These are phyloP conservation scores for Monilinia fructicola DNA, from an alignment of 2,329 filamentous ascomycete genomes.

Conservation along the genomic window DNA sequence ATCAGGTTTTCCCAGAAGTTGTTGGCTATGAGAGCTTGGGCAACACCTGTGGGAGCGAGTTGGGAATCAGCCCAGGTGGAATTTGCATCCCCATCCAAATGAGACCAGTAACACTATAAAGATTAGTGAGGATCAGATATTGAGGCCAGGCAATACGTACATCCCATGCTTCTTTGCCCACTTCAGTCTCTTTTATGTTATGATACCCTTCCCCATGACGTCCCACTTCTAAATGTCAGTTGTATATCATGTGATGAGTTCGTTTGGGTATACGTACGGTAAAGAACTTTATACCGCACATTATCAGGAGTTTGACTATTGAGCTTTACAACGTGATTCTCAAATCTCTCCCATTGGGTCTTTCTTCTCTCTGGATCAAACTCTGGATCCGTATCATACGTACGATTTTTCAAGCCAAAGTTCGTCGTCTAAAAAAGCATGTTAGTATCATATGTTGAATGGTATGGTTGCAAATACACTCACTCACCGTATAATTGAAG, in stretches of 20 bases:
- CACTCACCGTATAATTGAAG: slow-evolving; percentile 63
- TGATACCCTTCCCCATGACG: slow-evolving; percentile 69
- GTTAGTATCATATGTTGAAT: slow-evolving; percentile 6
- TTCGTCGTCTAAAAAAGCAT: slow-evolving; percentile 53
- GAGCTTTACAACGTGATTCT: slow-evolving; percentile 54
- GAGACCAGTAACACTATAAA: slow-evolving; percentile 63
- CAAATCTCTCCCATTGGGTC: slow-evolving; percentile 67
- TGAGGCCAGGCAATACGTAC: slow-evolving; percentile 43
- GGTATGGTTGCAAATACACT: slow-evolving; percentile 59
- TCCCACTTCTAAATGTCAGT: slow-evolving; percentile 47
- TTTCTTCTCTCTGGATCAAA: slow-evolving; percentile 44
- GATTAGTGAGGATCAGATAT: slow-evolving; percentile 11
- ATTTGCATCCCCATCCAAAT: slow-evolving; percentile 62
- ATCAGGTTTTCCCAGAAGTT: slow-evolving; percentile 59
- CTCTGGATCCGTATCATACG: slow-evolving; percentile 55
- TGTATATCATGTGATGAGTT: slow-evolving; percentile 13
- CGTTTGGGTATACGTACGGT: slow-evolving; percentile 41
- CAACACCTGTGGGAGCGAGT: slow-evolving; percentile 57
- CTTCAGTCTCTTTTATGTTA: slow-evolving; percentile 63
- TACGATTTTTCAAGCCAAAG: slow-evolving; percentile 62
- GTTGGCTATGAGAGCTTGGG: slow-evolving; percentile 60
- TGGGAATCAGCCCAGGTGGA: slow-evolving; percentile 62
- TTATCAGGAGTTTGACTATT: slow-evolving; percentile 49
- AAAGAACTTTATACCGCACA: slow-evolving; percentile 64
- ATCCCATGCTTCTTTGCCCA: slow-evolving; percentile 69